phyloP scores from a whole-genome alignment of 495 filamentous ascomycete genomes.

The Penicillium taxi region DNA sequence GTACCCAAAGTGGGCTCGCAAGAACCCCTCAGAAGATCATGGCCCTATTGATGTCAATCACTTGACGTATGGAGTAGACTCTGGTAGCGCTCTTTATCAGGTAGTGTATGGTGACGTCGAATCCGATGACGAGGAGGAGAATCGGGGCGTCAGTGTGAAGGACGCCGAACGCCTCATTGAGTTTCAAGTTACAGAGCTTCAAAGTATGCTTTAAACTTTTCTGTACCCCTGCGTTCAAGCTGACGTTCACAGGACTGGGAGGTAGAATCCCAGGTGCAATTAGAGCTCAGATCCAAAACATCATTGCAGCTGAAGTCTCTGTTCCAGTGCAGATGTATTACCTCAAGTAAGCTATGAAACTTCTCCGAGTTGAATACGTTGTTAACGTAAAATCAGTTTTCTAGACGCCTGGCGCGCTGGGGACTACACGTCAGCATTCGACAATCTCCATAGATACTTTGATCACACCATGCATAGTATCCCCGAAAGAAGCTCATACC shows the following conservation, averaged over 20 bases:
- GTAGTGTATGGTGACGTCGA: slow-evolving; percentile 57
- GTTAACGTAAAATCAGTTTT: slow-evolving; percentile 44
- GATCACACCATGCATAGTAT: slow-evolving; percentile 88
- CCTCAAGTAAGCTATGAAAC: slow-evolving; percentile 47
- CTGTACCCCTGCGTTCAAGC: slow-evolving; percentile 1
- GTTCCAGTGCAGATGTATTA: slow-evolving; percentile 72
- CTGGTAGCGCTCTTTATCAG: slow-evolving; percentile 40
- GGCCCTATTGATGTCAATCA: slow-evolving; percentile 63
- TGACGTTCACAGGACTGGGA: slow-evolving; percentile 48
- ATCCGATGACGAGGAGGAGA: slow-evolving; percentile 36
- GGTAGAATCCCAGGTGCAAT: slow-evolving; percentile 64
- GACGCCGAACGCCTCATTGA: slow-evolving; percentile 80
- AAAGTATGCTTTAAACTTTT: slow-evolving; percentile 50
- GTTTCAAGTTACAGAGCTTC: slow-evolving; percentile 79
- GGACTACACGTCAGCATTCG: slow-evolving; percentile 82
- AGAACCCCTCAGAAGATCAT: slow-evolving; percentile 54
- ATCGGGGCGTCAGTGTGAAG: slow-evolving; percentile 56
- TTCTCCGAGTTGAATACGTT: neutral
- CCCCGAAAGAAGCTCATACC: slow-evolving; percentile 77
- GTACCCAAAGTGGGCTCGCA: slow-evolving; percentile 58
- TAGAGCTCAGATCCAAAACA: slow-evolving; percentile 52
- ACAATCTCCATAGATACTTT: slow-evolving; percentile 90
- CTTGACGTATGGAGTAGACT: slow-evolving; percentile 28
- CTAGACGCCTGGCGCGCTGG: slow-evolving; percentile 87
- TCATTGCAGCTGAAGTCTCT: slow-evolving; percentile 57